phyloP scores from a whole-genome alignment of 192 early-diverging fungal genomes.

The Cetraspora pellucida region DNA sequence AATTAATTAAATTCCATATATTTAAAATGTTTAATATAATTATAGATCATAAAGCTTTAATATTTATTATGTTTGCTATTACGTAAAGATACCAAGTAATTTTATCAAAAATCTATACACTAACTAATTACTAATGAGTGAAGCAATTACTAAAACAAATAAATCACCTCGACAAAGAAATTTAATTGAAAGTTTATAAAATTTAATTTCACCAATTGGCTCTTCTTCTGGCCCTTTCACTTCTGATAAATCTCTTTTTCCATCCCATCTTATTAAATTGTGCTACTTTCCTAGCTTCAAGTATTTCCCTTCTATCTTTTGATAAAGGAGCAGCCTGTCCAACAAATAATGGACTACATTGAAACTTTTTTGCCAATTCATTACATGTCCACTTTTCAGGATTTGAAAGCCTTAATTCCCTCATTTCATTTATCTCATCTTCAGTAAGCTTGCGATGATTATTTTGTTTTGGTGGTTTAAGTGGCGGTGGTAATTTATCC shows the following conservation, averaged over 20 bases:
- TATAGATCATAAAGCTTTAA: too few relatives aligned
- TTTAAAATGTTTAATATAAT: too few relatives aligned
- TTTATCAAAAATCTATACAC: too few relatives aligned
- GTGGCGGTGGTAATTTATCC: constrained; percentile 24
- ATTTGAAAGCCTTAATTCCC: constrained; percentile 39
- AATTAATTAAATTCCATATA: too few relatives aligned
- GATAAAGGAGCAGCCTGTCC: constrained; percentile 38
- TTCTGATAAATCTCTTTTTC: constrained; percentile 19
- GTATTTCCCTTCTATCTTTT: background rate
- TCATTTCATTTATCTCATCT: constrained; percentile 38
- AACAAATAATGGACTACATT: constrained; percentile 45
- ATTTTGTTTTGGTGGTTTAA: constrained; percentile 14
- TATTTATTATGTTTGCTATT: too few relatives aligned
- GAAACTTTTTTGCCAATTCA: constrained; percentile 43
- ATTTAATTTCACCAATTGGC: constrained; percentile 1
- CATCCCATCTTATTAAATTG: background rate
- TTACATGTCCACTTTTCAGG: constrained; percentile 43
- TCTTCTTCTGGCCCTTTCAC: constrained; percentile 8
- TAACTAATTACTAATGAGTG: too few relatives aligned
- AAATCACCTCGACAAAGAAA: too few relatives aligned
- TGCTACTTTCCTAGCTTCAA: background rate
- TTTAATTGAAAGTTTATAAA: too few relatives aligned
- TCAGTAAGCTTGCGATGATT: constrained; percentile 29
- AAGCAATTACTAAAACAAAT: too few relatives aligned
- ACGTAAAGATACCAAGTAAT: too few relatives aligned